A percentile compares a stretch with the other conserved stretches of the same genome.
Evolutionary conservation across 176 grass and related monocot genomes (phyloP).

Genomic region (Eleusine coracana): DNA sequence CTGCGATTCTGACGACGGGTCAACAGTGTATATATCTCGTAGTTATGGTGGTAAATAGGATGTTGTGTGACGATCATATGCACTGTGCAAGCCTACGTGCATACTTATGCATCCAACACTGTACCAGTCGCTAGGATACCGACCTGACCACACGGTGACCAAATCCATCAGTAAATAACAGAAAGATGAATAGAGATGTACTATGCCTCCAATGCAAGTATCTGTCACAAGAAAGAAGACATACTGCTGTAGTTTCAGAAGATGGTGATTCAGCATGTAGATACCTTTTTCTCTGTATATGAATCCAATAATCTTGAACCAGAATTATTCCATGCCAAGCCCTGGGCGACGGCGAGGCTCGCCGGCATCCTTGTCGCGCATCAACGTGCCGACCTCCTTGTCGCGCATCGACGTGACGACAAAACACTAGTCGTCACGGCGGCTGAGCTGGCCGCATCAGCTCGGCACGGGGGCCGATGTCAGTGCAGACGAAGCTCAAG

Average conservation of each 20-base stretch:
- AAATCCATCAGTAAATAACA: neutral
- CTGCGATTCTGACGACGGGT: neutral
- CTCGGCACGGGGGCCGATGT: neutral
- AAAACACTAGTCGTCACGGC: constrained; percentile 9
- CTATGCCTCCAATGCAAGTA: neutral
- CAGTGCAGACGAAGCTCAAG: constrained; percentile 51
- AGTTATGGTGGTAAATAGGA: constrained; percentile 26
- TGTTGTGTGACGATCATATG: neutral
- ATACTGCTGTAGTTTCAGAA: neutral
- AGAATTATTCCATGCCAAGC: constrained; percentile 36
- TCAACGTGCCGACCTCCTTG: constrained; percentile 7
- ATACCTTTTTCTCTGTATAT: neutral
- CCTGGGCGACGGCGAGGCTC: constrained; percentile 34
- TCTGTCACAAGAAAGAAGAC: neutral
- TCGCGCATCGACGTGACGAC: constrained; percentile 1
- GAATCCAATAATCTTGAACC: constrained; percentile 37
- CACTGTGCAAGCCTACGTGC: constrained; percentile 9
- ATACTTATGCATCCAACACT: neutral
- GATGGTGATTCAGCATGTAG: neutral
- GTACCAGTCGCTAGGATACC: neutral
- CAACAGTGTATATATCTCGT: constrained; percentile 22
- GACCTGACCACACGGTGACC: neutral
- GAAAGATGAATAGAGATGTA: neutral
- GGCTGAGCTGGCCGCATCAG: constrained; percentile 41
- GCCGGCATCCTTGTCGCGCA: constrained; percentile 24